A percentile compares a stretch with the other conserved stretches of the same genome.
Conservation (phyloP, 495 filamentous ascomycete species). For the Patellaria atrata region DNA sequence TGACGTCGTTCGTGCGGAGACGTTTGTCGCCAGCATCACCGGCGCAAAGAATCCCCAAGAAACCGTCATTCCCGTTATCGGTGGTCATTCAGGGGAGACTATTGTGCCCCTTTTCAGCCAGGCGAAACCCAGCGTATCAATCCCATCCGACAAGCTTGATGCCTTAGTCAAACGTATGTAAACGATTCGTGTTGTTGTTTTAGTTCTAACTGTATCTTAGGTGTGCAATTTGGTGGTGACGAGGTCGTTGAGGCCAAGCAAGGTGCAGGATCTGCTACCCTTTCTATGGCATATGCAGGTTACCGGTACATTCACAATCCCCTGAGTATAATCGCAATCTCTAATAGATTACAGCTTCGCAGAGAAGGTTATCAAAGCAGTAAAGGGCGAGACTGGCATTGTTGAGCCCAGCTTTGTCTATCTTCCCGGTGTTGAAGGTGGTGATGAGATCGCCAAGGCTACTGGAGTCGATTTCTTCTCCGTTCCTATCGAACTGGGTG, state of each 20-base stretch:
- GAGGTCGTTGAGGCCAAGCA: constrained; percentile 98
- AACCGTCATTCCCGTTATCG: constrained; percentile 78
- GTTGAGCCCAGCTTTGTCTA: constrained; percentile 92
- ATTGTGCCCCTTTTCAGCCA: constrained; percentile 97
- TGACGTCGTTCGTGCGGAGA: constrained; percentile 95
- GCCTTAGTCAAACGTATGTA: constrained; percentile 68
- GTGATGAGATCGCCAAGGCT: constrained; percentile 65
- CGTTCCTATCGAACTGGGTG: constrained; percentile 83
- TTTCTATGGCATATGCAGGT: constrained; percentile 96
- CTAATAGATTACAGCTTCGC: constrained; percentile 51
- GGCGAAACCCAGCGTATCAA: constrained; percentile 59
- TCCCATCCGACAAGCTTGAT: constrained; percentile 76
- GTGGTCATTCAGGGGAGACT: constrained; percentile 93
- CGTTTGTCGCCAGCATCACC: constrained; percentile 76
- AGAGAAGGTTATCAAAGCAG: constrained; percentile 80
- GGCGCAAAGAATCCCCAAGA: constrained; percentile 71
- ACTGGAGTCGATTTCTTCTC: constrained; percentile 91
- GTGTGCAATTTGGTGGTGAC: constrained; percentile 94
- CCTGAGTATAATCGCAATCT: constrained; percentile 16
- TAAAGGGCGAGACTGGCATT: constrained; percentile 75
- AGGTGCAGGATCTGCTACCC: constrained; percentile 83
- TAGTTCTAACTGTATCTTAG: constrained; percentile 25
- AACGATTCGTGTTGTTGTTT: background rate
- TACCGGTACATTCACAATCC: constrained; percentile 48
- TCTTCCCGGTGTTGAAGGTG: constrained; percentile 76